phyloP scores from a whole-genome alignment of 1,284 basidiomycete genomes.

The Cutaneotrichosporon cavernicola region DNA sequence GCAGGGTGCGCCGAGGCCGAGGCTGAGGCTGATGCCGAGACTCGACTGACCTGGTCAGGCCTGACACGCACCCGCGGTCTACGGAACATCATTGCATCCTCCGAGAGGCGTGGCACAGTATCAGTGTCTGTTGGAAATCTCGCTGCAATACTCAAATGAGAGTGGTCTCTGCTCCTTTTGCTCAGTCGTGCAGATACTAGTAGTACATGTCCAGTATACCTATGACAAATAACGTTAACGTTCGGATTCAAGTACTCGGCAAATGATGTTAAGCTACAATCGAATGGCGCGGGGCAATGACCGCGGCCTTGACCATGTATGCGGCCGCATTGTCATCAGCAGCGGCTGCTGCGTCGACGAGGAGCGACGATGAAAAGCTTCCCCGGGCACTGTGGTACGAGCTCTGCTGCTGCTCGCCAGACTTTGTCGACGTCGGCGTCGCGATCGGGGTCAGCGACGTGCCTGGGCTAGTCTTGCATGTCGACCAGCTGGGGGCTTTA shows the following conservation, averaged over 20 bases:
- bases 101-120: no score
- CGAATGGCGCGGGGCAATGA: not conserved
- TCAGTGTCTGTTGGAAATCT: not conserved
- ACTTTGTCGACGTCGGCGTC: constrained; percentile 16
- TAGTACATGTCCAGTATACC: constrained; percentile 6
- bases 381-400: constrained; percentile 10
- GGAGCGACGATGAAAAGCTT: constrained; percentile 2
- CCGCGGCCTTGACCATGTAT: constrained; percentile 13
- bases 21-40: no score
- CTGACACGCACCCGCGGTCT: no score
- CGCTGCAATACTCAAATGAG: no score
- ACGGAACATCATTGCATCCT: no score
- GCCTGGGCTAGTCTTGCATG: constrained; percentile 21
- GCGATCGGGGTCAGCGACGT: constrained; percentile 19
- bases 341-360: not conserved
- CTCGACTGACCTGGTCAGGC: no score
- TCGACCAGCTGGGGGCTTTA: constrained; percentile 25
- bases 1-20: no score
- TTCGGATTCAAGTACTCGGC: not conserved
- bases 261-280: constrained; percentile 12
- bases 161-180: no score
- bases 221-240: constrained; percentile 6
- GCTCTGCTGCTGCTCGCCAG: constrained; percentile 6
- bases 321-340: constrained; percentile 2
- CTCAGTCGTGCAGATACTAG: not conserved